Base-by-base conservation (phyloP, 768 basidiomycete genomes). In the Imleria badia region DNA sequence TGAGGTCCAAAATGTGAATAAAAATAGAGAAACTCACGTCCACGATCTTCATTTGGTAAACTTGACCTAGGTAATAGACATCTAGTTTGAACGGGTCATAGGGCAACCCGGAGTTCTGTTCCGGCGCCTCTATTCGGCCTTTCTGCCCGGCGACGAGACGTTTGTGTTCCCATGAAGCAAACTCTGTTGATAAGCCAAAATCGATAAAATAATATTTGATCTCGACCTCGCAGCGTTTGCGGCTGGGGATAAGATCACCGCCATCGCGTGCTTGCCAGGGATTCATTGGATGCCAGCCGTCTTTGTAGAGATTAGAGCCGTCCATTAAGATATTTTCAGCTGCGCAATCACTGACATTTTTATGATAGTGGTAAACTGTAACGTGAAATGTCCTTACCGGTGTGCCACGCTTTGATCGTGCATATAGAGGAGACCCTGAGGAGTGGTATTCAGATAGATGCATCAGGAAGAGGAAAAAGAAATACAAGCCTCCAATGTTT, bases 331-430 rank as follows among this genome's bases (percentile, higher is more conserved):
- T 62, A 38, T 77, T 77, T 43, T 20, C 23, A 31, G 40, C 45
- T 0, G 55, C 58, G 42, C 61, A 67, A 36, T 69, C 70, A 20
- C 73, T 74, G 30, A 13, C 17, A 17, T 26, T 11, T 1, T 30
- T 19, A 1, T 8, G 1, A 11, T 36, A 43, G n/a, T 1, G 14
- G 2, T 9, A 1, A 5, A 7, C 3, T 6, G 8, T 0, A 3
- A 17, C 0, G 19, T 5, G 11, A 20, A 22, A 15, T 23, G 0
- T 7, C 39, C 65, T 5, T 53, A 73, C 75, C 74, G 57, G 50
- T 76, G 74, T 7, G 69, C 69, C n/a, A 76, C 63, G 31, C 63
- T 60, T 42, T 67, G 64, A 9, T 65, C 20, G 45, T 77, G 75
- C 43, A 76, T 68, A 41, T 72, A 77, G 12, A 58, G 57, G 2